phyloP scores from a whole-genome alignment of 805 yeast genomes.

The Hanseniaspora guilliermondii region DNA sequence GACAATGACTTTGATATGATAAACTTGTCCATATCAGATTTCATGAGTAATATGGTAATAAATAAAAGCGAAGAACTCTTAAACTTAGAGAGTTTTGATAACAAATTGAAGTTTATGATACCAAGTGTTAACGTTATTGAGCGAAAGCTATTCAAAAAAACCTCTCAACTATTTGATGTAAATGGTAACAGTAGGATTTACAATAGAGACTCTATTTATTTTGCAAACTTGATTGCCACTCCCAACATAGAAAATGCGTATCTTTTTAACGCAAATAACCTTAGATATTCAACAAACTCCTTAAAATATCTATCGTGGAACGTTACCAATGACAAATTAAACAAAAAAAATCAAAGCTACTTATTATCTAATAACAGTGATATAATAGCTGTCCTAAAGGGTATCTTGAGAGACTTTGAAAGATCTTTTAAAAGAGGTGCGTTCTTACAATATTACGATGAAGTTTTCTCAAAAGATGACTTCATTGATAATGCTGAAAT shows the following conservation, averaged over 20 bases:
- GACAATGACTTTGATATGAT: background rate
- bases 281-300: background rate
- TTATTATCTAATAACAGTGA: conserved; percentile 4
- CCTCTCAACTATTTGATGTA: conserved; percentile 3
- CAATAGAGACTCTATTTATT: background rate
- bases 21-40: conserved; percentile 3
- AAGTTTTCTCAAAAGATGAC: background rate
- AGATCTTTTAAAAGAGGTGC: conserved; percentile 11
- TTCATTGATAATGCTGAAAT: conserved; percentile 3
- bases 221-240: conserved; percentile 2
- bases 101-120: conserved; percentile 2
- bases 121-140: conserved; percentile 5
- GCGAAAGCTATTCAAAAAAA: background rate
- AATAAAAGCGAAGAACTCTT: conserved; percentile 1
- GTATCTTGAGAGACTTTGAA: background rate
- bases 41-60: background rate
- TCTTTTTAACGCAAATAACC: background rate
- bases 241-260: background rate
- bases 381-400: background rate
- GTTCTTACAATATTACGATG: conserved; percentile 7
- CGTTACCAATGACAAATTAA: background rate
- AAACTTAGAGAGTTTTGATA: conserved; percentile 1
- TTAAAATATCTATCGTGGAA: conserved; percentile 4
- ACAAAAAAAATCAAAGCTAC: background rate
- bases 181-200: background rate